Conservation (phyloP, 148 eudicot species). For the Rhododendron vialii region DNA sequence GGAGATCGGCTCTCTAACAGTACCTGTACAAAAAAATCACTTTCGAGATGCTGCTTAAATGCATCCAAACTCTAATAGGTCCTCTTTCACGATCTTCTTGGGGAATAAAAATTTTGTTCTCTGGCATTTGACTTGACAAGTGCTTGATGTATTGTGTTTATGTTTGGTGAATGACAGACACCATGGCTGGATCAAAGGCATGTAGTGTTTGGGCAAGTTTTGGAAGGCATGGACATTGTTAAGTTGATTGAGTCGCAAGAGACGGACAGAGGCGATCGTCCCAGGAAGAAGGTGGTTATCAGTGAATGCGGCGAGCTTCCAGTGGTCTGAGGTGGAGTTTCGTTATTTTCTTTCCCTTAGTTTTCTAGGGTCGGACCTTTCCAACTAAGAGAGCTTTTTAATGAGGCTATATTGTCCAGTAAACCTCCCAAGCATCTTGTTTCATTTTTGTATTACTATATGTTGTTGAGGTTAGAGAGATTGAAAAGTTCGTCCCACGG, state of each 20-base stretch:
- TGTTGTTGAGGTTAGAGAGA: not conserved
- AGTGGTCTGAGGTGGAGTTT: conserved; percentile 28
- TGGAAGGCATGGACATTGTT: conserved; percentile 94
- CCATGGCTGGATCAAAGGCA: conserved; percentile 93
- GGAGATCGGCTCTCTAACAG: not conserved
- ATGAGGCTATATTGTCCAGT: not conserved
- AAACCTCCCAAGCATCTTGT: not conserved
- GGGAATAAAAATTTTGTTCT: not conserved
- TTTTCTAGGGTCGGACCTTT: not conserved
- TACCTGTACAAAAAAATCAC: not conserved
- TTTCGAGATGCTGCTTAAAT: not conserved
- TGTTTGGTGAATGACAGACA: conserved; percentile 49
- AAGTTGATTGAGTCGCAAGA: conserved; percentile 74
- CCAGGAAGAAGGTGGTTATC: conserved; percentile 66
- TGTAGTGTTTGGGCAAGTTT: conserved; percentile 87
- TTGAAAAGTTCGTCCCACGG: not conserved
- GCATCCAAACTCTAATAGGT: not conserved
- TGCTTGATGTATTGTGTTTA: not conserved
- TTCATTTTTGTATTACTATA: conserved; percentile 9
- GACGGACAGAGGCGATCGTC: conserved; percentile 94
- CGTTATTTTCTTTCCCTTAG: not conserved
- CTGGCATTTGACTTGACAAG: not conserved
- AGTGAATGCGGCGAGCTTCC: conserved; percentile 92
- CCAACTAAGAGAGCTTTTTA: conserved; percentile 6
- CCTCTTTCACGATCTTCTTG: not conserved